Conservation (phyloP, 495 filamentous ascomycete species). For the Penicillium chermesinum region DNA sequence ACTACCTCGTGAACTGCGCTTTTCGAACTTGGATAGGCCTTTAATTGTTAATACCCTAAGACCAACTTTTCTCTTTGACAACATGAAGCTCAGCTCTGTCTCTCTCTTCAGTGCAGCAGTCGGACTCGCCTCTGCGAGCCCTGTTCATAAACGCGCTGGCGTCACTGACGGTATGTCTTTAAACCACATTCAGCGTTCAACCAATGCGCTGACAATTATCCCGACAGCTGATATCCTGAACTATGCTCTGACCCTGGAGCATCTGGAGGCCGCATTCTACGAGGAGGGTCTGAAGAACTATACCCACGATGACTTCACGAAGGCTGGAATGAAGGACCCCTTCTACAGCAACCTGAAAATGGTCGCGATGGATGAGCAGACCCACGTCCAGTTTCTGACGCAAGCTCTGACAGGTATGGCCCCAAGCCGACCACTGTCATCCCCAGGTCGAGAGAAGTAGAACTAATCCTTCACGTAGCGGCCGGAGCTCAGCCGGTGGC, state of each 20-base stretch:
- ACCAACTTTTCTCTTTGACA: no score
- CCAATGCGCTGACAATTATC: no score
- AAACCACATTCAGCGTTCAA: no score
- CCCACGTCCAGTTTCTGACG: constrained; percentile 55
- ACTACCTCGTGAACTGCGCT: no score
- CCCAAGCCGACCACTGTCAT: background rate
- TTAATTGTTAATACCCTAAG: no score
- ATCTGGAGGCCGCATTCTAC: constrained; percentile 47
- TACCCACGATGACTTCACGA: constrained; percentile 43
- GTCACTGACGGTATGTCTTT: no score
- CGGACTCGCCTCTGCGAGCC: no score
- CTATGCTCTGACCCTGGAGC: constrained; percentile 32
- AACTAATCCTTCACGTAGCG: constrained; percentile 12
- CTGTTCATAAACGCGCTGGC: no score
- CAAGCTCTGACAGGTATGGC: constrained; percentile 38
- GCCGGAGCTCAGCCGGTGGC: constrained; percentile 45
- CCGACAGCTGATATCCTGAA: constrained; percentile 31
- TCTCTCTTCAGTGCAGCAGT: no score
- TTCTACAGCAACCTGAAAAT: constrained; percentile 51
- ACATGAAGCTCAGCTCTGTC: no score
- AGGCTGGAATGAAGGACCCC: constrained; percentile 42
- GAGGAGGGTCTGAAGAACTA: constrained; percentile 54
- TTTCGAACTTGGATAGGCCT: no score
- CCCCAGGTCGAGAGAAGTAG: no score
- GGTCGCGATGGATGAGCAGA: constrained; percentile 50